Conservation (phyloP, 2,329 filamentous ascomycete genomes). For the Aspergillus tubingensis region DNA sequence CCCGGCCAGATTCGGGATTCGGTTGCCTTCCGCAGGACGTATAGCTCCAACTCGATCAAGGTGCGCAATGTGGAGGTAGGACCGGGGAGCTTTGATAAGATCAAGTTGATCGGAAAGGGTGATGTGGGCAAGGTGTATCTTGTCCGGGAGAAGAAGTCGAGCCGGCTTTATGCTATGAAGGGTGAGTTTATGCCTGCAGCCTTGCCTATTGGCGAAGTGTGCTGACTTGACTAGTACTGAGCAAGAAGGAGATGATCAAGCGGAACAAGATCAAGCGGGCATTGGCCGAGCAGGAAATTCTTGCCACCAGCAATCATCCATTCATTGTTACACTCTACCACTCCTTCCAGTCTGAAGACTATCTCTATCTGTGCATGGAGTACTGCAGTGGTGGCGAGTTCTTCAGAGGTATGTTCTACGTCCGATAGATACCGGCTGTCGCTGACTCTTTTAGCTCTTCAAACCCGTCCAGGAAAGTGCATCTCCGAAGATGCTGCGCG, state of each 20-base stretch:
- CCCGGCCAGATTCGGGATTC: slow-evolving; percentile 66
- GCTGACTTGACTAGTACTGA: slow-evolving; percentile 68
- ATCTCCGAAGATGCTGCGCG: slow-evolving; percentile 95
- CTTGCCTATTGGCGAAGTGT: not conserved
- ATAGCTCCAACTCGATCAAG: slow-evolving; percentile 99
- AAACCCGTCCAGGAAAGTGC: slow-evolving; percentile 95
- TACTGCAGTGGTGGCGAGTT: slow-evolving; percentile 99
- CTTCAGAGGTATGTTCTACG: slow-evolving; percentile 64
- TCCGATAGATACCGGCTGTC: not conserved
- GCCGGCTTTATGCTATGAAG: slow-evolving; percentile 96
- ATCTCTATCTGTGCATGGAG: slow-evolving; percentile 99
- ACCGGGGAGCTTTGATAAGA: slow-evolving; percentile 96
- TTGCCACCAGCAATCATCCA: slow-evolving; percentile 97
- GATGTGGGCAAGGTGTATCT: slow-evolving; percentile 98
- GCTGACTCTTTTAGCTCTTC: slow-evolving; percentile 61
- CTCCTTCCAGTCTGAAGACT: slow-evolving; percentile 98
- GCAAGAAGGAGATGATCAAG: slow-evolving; percentile 99
- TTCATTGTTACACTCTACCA: slow-evolving; percentile 99
- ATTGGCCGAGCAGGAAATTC: slow-evolving; percentile 93
- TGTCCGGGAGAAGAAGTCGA: slow-evolving; percentile 96
- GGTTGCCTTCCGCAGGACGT: slow-evolving; percentile 85
- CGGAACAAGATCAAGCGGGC: slow-evolving; percentile 99
- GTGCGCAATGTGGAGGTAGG: slow-evolving; percentile 95
- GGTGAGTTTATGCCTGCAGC: slow-evolving; percentile 56
- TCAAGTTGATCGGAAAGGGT: slow-evolving; percentile 98